These are phyloP conservation scores for Citrullus colocynthis DNA, from an alignment of 306 rosid species.

Conservation along the genomic window DNA sequence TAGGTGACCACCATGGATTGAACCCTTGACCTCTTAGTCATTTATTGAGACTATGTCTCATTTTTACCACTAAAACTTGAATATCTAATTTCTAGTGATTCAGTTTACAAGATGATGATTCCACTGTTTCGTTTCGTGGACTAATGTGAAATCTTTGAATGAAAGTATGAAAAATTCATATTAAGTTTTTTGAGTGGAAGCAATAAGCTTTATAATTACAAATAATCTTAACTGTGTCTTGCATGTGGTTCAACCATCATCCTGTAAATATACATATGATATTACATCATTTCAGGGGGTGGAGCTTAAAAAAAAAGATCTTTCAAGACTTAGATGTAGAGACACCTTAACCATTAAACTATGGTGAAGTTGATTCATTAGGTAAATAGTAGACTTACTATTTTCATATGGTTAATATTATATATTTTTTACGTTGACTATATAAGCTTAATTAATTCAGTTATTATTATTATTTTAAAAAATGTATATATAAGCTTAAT, in stretches of 20 bases:
- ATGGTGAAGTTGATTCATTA: neutral
- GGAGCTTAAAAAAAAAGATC: neutral
- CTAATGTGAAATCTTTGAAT: neutral
- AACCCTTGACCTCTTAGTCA: too few relatives aligned
- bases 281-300: neutral
- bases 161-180: neutral
- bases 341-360: neutral
- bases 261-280: neutral
- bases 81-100: neutral
- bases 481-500: neutral
- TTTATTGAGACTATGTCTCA: too few relatives aligned
- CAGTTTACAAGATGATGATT: neutral
- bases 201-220: neutral
- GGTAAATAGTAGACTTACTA: neutral
- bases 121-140: neutral
- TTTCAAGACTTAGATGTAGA: neutral
- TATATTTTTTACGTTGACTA: neutral
- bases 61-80: neutral
- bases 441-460: neutral
- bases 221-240: neutral
- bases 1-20: too few relatives aligned
- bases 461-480: neutral
- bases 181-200: neutral
- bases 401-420: neutral
- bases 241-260: neutral